These are phyloP conservation scores for Pleurotus eryngii DNA, from an alignment of 768 basidiomycete species.

Conservation along the genomic window DNA sequence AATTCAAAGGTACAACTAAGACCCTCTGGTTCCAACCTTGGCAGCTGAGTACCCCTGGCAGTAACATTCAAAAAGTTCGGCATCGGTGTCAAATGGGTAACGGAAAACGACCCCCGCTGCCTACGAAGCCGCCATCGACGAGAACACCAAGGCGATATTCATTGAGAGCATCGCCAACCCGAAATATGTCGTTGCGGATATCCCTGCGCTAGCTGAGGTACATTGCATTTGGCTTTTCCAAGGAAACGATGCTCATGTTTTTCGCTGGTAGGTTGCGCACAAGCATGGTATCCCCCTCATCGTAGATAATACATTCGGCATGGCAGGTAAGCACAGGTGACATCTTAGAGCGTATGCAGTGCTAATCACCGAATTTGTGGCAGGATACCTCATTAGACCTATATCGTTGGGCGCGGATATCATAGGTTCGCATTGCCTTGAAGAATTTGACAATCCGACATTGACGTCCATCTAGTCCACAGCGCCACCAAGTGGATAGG, in stretches of 20 bases:
- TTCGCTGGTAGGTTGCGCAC: conserved; percentile 55
- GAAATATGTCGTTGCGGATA: conserved; percentile 62
- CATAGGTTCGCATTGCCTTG: conserved; percentile 37
- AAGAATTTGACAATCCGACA: background rate
- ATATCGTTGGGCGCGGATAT: conserved; percentile 78
- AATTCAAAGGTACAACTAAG: conserved; percentile 50
- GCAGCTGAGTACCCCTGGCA: conserved; percentile 29
- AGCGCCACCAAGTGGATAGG: conserved; percentile 87
- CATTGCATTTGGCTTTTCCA: background rate
- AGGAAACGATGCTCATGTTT: too few relatives aligned
- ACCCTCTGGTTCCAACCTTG: conserved; percentile 46
- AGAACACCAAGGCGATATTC: conserved; percentile 73
- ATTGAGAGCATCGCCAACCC: conserved; percentile 83
- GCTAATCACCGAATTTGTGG: background rate
- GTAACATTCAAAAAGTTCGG: conserved; percentile 69
- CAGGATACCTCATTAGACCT: conserved; percentile 63
- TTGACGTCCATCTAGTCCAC: conserved; percentile 41
- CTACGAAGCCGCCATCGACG: conserved; percentile 68
- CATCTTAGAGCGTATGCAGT: too few relatives aligned
- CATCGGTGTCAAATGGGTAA: conserved; percentile 64
- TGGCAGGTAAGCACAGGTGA: conserved; percentile 42
- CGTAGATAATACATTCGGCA: conserved; percentile 79
- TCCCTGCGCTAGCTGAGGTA: conserved; percentile 69
- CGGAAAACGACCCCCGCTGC: conserved; percentile 50
- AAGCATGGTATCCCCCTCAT: conserved; percentile 70